Evolutionary conservation across 2,329 filamentous ascomycete genomes (phyloP).

Genomic region (Huntiella savannae): DNA sequence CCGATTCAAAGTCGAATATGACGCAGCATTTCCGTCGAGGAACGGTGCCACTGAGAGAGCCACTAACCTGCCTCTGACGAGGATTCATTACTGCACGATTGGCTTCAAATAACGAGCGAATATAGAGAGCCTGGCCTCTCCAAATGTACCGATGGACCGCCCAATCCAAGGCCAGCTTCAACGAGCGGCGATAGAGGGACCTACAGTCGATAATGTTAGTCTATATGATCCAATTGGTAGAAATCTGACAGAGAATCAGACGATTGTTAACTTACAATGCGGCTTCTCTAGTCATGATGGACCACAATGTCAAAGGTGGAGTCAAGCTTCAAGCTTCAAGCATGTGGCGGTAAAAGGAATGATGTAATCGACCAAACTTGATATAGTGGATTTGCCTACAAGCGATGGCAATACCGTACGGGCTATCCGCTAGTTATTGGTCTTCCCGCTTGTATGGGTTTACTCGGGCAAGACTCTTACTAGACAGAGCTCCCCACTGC

Average conservation of each 20-base stretch:
- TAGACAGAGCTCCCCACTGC: too few species aligned
- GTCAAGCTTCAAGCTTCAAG: neutral
- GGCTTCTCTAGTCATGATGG: conserved; percentile 25
- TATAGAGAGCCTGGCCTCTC: conserved; percentile 91
- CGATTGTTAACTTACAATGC: conserved; percentile 25
- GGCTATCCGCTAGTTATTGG: too few species aligned
- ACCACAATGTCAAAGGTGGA: neutral
- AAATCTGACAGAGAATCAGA: neutral
- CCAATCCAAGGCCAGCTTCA: conserved; percentile 93
- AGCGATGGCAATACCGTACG: neutral
- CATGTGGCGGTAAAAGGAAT: neutral
- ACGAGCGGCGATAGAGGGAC: conserved; percentile 72
- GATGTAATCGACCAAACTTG: neutral
- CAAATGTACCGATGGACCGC: conserved; percentile 80
- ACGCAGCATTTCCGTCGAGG: neutral
- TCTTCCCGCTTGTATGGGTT: too few species aligned
- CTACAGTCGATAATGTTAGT: conserved; percentile 19
- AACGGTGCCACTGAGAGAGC: neutral
- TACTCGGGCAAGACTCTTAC: too few species aligned
- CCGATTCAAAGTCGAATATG: neutral
- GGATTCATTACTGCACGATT: conserved; percentile 74
- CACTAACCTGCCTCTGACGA: conserved; percentile 59
- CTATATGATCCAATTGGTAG: neutral
- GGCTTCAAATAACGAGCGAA: conserved; percentile 84
- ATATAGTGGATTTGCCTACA: neutral